Conservation (phyloP, 768 basidiomycete genomes). For the Gautieria morchelliformis region DNA sequence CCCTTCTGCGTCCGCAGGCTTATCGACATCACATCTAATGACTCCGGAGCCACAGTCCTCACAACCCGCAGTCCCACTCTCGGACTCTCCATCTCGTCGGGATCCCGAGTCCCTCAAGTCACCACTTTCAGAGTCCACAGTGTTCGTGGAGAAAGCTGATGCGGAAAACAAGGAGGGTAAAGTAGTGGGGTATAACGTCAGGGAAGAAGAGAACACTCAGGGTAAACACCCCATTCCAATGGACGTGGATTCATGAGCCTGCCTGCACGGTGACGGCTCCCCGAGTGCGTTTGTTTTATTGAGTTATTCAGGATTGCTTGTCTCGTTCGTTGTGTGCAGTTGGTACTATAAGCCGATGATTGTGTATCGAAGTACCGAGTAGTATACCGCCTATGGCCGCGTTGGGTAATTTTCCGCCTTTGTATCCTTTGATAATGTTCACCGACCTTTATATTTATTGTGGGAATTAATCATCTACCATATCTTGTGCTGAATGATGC, state of each 20-base stretch:
- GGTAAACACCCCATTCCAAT: background rate
- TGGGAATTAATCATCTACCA: no score
- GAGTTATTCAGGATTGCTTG: background rate
- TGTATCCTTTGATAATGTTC: no score
- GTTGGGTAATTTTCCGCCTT: no score
- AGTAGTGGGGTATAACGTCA: background rate
- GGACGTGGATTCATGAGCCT: background rate
- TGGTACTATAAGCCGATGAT: background rate
- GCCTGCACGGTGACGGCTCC: background rate
- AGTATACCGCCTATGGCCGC: no score
- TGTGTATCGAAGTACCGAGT: background rate
- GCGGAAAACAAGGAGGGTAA: background rate
- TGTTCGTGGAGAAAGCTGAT: slow-evolving; percentile 5
- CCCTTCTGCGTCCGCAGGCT: background rate
- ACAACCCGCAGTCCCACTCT: background rate
- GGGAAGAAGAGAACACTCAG: background rate
- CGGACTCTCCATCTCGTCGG: background rate
- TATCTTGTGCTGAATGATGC: no score
- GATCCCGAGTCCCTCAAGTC: background rate
- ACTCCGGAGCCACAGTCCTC: background rate
- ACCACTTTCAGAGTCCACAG: slow-evolving; percentile 5
- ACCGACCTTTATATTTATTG: no score
- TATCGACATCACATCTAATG: background rate
- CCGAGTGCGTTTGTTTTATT: background rate
- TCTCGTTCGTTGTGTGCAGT: background rate